Conservation (phyloP, 2,329 filamentous ascomycete species). For the Colletotrichum sidae region DNA sequence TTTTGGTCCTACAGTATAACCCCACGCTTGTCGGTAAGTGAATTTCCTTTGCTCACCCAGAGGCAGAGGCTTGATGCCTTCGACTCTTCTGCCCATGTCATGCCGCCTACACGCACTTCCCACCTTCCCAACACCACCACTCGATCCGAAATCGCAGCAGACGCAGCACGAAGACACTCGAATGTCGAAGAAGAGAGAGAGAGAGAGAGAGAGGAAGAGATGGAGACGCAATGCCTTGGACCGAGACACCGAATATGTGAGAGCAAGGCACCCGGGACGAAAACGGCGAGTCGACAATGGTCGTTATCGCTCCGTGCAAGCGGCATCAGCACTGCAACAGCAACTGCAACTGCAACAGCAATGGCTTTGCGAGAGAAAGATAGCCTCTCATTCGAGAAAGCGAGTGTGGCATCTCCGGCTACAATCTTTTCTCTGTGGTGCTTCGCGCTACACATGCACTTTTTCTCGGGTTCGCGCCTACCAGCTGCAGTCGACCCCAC, state of each 20-base stretch:
- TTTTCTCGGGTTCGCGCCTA: slow-evolving; percentile 29
- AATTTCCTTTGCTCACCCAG: slow-evolving; percentile 14
- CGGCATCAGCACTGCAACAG: slow-evolving; percentile 2
- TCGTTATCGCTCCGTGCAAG: slow-evolving; percentile 4
- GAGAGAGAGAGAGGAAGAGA: slow-evolving; percentile 1
- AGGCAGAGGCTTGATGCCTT: slow-evolving; percentile 14
- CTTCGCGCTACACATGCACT: slow-evolving; percentile 26
- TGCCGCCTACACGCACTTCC: neutral
- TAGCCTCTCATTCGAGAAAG: neutral
- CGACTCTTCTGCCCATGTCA: slow-evolving; percentile 9
- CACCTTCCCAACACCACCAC: neutral
- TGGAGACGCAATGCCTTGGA: neutral
- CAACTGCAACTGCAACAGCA: slow-evolving; percentile 4
- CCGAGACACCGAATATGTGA: slow-evolving; percentile 10
- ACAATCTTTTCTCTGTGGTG: slow-evolving; percentile 15
- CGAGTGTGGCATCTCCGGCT: slow-evolving; percentile 19
- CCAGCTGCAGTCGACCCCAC: slow-evolving; percentile 32
- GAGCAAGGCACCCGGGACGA: slow-evolving; percentile 13
- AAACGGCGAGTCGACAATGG: slow-evolving; percentile 22
- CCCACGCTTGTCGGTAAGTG: slow-evolving; percentile 31
- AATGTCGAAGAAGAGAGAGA: neutral
- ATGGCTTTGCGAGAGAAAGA: neutral
- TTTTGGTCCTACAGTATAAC: slow-evolving; percentile 23
- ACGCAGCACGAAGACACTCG: neutral
- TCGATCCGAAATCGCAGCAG: neutral